Conservation (phyloP, 108 stramenopile species). For the Nitzschia putrida region DNA sequence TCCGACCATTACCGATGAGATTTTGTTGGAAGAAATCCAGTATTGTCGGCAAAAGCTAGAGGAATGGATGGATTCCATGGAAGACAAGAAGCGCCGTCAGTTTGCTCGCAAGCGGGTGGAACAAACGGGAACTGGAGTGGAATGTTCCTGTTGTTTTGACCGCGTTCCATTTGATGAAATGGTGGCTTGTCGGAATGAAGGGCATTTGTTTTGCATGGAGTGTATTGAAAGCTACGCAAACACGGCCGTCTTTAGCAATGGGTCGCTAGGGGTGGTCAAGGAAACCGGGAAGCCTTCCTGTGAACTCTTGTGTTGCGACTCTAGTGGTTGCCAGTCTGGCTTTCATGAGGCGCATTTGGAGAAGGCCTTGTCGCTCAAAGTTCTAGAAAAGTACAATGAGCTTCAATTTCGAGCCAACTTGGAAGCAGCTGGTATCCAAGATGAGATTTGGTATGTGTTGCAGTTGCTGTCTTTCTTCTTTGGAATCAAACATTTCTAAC, state of each 20-base stretch:
- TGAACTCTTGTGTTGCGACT: constrained; percentile 75
- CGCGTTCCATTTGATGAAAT: constrained; percentile 74
- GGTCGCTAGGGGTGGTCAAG: constrained; percentile 60
- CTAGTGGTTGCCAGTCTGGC: constrained; percentile 60
- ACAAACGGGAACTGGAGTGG: constrained; percentile 41
- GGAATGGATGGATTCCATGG: constrained; percentile 35
- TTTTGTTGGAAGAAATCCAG: constrained; percentile 39
- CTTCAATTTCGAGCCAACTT: constrained; percentile 52
- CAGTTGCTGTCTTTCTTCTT: neutral
- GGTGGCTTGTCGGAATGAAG: constrained; percentile 65
- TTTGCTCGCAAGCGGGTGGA: constrained; percentile 23
- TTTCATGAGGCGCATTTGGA: constrained; percentile 64
- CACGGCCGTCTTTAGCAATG: constrained; percentile 71
- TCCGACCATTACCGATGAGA: constrained; percentile 23
- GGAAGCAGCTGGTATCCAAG: constrained; percentile 51
- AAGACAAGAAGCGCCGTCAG: constrained; percentile 9
- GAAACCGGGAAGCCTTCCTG: constrained; percentile 42
- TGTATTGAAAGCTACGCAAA: constrained; percentile 71
- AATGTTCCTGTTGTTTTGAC: constrained; percentile 80
- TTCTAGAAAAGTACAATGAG: constrained; percentile 81
- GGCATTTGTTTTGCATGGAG: constrained; percentile 81
- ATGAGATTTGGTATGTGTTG: constrained; percentile 31
- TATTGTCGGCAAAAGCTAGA: constrained; percentile 37
- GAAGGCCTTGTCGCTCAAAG: constrained; percentile 63
- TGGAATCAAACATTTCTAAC: neutral